Conservation (phyloP, 495 filamentous ascomycete species). For the Coniosporium apollinis region DNA sequence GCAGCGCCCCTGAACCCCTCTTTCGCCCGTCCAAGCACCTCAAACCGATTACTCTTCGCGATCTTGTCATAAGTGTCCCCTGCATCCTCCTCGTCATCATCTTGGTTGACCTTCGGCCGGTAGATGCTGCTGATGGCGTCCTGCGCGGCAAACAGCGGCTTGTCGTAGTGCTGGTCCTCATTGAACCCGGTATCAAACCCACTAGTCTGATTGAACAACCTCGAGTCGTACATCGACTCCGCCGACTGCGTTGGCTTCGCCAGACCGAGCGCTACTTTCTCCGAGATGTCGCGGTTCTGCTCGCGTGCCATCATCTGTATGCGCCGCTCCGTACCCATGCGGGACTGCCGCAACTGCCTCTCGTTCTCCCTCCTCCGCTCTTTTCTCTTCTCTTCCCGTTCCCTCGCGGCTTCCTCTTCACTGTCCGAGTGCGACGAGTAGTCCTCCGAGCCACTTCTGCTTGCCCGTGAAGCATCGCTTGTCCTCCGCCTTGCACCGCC, state of each 20-base stretch:
- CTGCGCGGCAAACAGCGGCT: conserved; percentile 90
- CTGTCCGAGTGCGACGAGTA: conserved; percentile 32
- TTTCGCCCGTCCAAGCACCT: conserved; percentile 73
- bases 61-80: conserved; percentile 76
- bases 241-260: conserved; percentile 83
- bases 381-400: conserved; percentile 55
- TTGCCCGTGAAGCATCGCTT: conserved; percentile 21
- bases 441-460: conserved; percentile 16
- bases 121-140: conserved; percentile 95
- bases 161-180: conserved; percentile 95
- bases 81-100: conserved; percentile 60
- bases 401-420: conserved; percentile 46
- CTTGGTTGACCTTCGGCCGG: conserved; percentile 53
- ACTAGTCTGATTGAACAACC: conserved; percentile 84
- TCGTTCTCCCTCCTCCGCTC: conserved; percentile 72
- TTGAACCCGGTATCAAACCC: conserved; percentile 88
- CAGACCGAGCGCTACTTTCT: conserved; percentile 89
- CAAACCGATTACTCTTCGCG: conserved; percentile 65
- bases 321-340: conserved; percentile 84
- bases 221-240: conserved; percentile 92
- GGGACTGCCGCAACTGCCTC: conserved; percentile 76
- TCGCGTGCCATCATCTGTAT: conserved; percentile 87
- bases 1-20: conserved; percentile 74
- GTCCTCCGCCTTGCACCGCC: conserved; percentile 24
- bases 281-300: conserved; percentile 91